These are phyloP conservation scores for Hordeum marinum DNA, from an alignment of 176 grass and related monocot genomes.

Conservation along the genomic window DNA sequence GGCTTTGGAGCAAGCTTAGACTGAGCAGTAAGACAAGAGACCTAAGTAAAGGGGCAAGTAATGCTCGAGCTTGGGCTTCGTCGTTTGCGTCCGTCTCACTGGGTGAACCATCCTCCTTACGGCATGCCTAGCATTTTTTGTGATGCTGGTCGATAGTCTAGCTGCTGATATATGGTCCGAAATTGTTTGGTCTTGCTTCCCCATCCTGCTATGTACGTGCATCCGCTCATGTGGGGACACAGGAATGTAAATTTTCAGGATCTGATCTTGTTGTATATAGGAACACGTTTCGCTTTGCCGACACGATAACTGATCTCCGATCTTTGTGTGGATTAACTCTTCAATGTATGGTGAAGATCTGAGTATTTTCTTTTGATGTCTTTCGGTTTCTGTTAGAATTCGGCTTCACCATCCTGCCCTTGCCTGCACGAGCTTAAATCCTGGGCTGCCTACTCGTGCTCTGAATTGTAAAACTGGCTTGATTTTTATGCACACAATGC, in stretches of 20 bases:
- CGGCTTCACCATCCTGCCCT: background rate
- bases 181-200: constrained; percentile 31
- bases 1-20: constrained; percentile 66
- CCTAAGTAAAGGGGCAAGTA: constrained; percentile 70
- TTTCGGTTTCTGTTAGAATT: constrained; percentile 10
- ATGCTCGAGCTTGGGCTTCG: constrained; percentile 85
- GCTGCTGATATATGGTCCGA: constrained; percentile 26
- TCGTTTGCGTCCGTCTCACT: constrained; percentile 85
- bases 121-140: constrained; percentile 40
- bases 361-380: background rate
- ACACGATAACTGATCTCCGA: constrained; percentile 9
- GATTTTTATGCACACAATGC: background rate
- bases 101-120: constrained; percentile 62
- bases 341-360: constrained; percentile 11
- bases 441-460: background rate
- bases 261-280: constrained; percentile 53
- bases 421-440: background rate
- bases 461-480: background rate
- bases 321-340: constrained; percentile 24
- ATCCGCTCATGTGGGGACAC: constrained; percentile 29
- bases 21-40: constrained; percentile 58
- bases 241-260: constrained; percentile 66
- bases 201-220: constrained; percentile 34
- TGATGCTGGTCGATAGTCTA: constrained; percentile 32
- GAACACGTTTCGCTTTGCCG: constrained; percentile 22